A percentile compares a stretch with the other conserved stretches of the same genome.
These are phyloP conservation scores for Dissophora globulifera DNA, from an alignment of 192 early-diverging fungal genomes.

Conservation along the genomic window DNA sequence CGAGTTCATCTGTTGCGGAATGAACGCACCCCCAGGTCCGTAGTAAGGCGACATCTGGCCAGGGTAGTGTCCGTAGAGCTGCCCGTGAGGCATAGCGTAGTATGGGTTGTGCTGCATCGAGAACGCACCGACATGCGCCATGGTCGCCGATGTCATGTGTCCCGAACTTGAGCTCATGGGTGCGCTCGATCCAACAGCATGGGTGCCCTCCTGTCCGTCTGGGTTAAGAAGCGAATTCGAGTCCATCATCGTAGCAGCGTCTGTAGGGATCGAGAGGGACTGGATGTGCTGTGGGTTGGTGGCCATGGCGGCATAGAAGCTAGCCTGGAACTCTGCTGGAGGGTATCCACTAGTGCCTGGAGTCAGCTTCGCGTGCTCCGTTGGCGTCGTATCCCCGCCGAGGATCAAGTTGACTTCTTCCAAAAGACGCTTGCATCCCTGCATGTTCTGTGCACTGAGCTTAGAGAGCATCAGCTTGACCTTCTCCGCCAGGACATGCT, in stretches of 20 bases:
- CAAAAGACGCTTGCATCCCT: slow-evolving; percentile 82
- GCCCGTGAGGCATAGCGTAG: slow-evolving; percentile 38
- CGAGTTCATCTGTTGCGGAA: slow-evolving; percentile 28
- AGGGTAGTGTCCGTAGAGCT: slow-evolving; percentile 46
- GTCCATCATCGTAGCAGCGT: slow-evolving; percentile 4
- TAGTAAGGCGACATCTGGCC: slow-evolving; percentile 50
- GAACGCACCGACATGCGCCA: slow-evolving; percentile 11
- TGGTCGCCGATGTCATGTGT: slow-evolving; percentile 12
- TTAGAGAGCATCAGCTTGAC: slow-evolving; percentile 67
- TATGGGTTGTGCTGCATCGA: slow-evolving; percentile 39
- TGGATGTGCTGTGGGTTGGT: slow-evolving; percentile 24
- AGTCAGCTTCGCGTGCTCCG: slow-evolving; percentile 20
- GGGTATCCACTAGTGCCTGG: slow-evolving; percentile 17
- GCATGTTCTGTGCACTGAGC: slow-evolving; percentile 72
- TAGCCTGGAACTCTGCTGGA: slow-evolving; percentile 13
- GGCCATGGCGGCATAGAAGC: slow-evolving; percentile 29
- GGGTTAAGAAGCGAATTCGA: slow-evolving; percentile 7
- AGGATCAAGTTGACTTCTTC: slow-evolving; percentile 73
- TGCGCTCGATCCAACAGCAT: background rate
- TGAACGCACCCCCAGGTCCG: slow-evolving; percentile 22
- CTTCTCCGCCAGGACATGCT: slow-evolving; percentile 78
- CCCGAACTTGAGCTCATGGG: slow-evolving; percentile 8
- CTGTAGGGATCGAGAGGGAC: slow-evolving; percentile 5
- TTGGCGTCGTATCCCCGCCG: slow-evolving; percentile 23
- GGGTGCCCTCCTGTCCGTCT: slow-evolving; percentile 25